Conservation (phyloP, 805 yeast species). For the Candida patagonica region DNA sequence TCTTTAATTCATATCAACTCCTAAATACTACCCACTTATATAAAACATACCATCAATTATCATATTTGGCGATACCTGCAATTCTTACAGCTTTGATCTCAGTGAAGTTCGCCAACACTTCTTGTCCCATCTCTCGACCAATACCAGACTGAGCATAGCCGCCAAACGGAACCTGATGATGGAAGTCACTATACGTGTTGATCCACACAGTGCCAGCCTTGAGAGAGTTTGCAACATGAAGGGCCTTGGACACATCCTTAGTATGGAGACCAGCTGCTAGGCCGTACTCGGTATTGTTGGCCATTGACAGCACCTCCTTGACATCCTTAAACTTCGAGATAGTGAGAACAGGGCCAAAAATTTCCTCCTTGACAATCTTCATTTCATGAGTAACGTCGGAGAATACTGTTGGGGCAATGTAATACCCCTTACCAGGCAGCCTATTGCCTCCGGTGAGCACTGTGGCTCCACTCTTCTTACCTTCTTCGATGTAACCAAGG, state of each 20-base stretch:
- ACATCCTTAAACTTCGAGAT: conserved; percentile 54
- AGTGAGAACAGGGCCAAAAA: conserved; percentile 84
- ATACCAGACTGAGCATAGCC: conserved; percentile 74
- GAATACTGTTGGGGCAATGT: conserved; percentile 68
- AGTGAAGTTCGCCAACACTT: conserved; percentile 61
- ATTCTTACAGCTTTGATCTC: conserved; percentile 72
- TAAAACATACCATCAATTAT: too few relatives aligned
- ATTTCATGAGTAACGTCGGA: conserved; percentile 58
- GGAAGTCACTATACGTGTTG: conserved; percentile 64
- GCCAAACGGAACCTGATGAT: conserved; percentile 66
- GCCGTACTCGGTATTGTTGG: conserved; percentile 74
- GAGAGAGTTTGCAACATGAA: conserved; percentile 48
- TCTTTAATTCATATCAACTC: too few relatives aligned
- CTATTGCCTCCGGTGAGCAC: conserved; percentile 70
- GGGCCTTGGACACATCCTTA: conserved; percentile 53
- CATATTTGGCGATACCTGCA: conserved; percentile 8
- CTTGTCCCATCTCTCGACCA: conserved; percentile 74
- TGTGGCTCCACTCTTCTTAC: conserved; percentile 76
- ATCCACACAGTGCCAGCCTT: conserved; percentile 65
- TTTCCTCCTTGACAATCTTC: conserved; percentile 70
- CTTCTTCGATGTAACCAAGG: conserved; percentile 62
- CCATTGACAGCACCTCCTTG: conserved; percentile 58
- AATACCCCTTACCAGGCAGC: conserved; percentile 46
- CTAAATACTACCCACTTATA: too few relatives aligned
- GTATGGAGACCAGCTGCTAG: conserved; percentile 79